These are phyloP conservation scores for Mycena haematopus DNA, from an alignment of 768 basidiomycete species.

Conservation along the genomic window DNA sequence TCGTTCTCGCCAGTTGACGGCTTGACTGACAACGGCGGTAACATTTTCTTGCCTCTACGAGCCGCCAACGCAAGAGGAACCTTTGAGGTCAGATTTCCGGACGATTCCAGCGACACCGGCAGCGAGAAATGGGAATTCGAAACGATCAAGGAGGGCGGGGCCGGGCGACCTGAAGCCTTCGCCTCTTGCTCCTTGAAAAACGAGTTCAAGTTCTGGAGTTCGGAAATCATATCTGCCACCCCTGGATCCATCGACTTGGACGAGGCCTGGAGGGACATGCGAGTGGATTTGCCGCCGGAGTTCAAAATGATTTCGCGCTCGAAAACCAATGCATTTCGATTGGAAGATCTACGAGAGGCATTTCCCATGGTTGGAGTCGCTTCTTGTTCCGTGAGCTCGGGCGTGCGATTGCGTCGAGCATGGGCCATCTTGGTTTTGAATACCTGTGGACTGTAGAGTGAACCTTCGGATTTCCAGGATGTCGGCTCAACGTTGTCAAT, in stretches of 20 bases:
- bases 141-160: constrained; percentile 47
- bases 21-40: constrained; percentile 39
- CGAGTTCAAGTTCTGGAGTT: constrained; percentile 46
- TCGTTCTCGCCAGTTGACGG: constrained; percentile 30
- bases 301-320: constrained; percentile 43
- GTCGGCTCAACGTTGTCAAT: constrained; percentile 26
- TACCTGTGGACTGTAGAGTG: constrained; percentile 41
- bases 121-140: constrained; percentile 50
- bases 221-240: constrained; percentile 47
- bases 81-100: constrained; percentile 31
- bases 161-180: constrained; percentile 7
- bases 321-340: constrained; percentile 41
- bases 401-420: constrained; percentile 20
- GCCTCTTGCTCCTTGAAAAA: constrained; percentile 43
- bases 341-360: constrained; percentile 14
- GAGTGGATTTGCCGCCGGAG: constrained; percentile 36
- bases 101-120: constrained; percentile 45
- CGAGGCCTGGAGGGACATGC: constrained; percentile 43
- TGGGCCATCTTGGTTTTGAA: constrained; percentile 34
- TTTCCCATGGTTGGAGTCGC: constrained; percentile 18
- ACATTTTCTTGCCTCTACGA: constrained; percentile 45
- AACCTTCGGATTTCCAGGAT: constrained; percentile 49
- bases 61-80: constrained; percentile 39
- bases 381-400: constrained; percentile 8
- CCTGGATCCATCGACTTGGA: constrained; percentile 44